Evolutionary conservation across 345 rosid genomes (phyloP).

Genomic region (Sisymbrium altissimum): DNA sequence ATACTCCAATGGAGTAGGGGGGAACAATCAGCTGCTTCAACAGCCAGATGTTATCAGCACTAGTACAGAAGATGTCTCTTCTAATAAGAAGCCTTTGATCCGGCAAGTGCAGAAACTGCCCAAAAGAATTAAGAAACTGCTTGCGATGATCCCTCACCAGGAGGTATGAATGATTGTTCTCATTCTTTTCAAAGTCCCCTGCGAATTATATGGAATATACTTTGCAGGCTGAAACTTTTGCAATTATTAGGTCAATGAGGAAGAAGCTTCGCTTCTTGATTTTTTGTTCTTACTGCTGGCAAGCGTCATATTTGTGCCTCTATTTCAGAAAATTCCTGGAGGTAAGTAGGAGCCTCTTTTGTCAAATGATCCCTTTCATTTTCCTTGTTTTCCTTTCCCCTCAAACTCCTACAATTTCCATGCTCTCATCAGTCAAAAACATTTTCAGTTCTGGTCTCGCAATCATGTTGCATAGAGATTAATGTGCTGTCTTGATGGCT

Average conservation of each 20-base stretch:
- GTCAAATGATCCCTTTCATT: too few relatives aligned
- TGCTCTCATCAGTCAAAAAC: constrained; percentile 12
- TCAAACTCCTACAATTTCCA: not conserved
- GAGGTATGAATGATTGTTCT: constrained; percentile 49
- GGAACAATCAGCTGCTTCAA: constrained; percentile 59
- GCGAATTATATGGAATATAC: not conserved
- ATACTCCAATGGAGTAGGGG: constrained; percentile 64
- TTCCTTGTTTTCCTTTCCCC: not conserved
- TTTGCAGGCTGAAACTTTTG: constrained; percentile 14
- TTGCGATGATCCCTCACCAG: constrained; percentile 81
- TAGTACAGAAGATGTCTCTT: constrained; percentile 73
- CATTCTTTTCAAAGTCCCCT: not conserved
- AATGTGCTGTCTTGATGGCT: constrained; percentile 29
- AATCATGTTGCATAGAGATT: constrained; percentile 21
- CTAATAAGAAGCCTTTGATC: constrained; percentile 64
- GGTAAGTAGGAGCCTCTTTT: constrained; percentile 43
- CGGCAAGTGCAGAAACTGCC: constrained; percentile 62
- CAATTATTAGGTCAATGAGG: constrained; percentile 69
- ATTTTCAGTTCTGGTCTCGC: not conserved
- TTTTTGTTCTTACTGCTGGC: constrained; percentile 90
- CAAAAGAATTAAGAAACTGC: constrained; percentile 56
- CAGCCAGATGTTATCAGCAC: constrained; percentile 62
- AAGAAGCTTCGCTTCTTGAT: constrained; percentile 93
- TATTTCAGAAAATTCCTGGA: constrained; percentile 98
- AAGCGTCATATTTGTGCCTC: constrained; percentile 95